Conservation (phyloP, 371 early-diverging fungal species). For the Saksenaea oblongispora region DNA sequence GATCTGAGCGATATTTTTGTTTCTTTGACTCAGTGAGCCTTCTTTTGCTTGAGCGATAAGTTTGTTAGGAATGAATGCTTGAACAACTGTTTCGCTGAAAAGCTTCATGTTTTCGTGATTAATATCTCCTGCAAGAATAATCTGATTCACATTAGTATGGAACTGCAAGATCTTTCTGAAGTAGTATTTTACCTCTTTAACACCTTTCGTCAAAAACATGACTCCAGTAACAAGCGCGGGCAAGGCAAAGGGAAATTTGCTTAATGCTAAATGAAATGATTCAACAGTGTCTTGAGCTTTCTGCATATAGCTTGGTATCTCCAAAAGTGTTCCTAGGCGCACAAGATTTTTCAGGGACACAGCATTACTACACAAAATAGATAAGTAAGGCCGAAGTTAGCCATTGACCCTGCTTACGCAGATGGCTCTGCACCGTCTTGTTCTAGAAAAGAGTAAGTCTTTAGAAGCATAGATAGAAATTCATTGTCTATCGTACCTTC, state of each 20-base stretch:
- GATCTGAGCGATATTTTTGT: conserved; percentile 23
- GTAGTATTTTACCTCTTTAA: conserved; percentile 39
- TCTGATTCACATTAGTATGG: conserved; percentile 18
- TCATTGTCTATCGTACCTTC: conserved; percentile 42
- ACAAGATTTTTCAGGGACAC: conserved; percentile 44
- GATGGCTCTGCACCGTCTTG: conserved; percentile 74
- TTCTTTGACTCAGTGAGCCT: conserved; percentile 26
- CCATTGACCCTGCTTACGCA: conserved; percentile 25
- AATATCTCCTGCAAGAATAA: conserved; percentile 35
- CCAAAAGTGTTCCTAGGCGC: conserved; percentile 38
- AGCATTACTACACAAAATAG: conserved; percentile 31
- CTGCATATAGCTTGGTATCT: conserved; percentile 19
- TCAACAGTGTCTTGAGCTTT: conserved; percentile 35
- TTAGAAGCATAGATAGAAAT: not conserved
- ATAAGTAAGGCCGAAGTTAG: not conserved
- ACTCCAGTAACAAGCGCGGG: conserved; percentile 41
- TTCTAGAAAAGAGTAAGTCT: conserved; percentile 27
- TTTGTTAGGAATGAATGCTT: conserved; percentile 46
- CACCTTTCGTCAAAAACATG: conserved; percentile 36
- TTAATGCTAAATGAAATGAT: conserved; percentile 29
- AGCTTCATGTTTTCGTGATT: conserved; percentile 18
- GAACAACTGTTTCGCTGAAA: conserved; percentile 24
- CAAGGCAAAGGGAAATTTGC: conserved; percentile 40
- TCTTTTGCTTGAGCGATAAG: conserved; percentile 26
- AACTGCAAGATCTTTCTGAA: not conserved